Evolutionary conservation across 1,284 basidiomycete species (phyloP).

Genomic region (Tranzscheliella williamsii): DNA sequence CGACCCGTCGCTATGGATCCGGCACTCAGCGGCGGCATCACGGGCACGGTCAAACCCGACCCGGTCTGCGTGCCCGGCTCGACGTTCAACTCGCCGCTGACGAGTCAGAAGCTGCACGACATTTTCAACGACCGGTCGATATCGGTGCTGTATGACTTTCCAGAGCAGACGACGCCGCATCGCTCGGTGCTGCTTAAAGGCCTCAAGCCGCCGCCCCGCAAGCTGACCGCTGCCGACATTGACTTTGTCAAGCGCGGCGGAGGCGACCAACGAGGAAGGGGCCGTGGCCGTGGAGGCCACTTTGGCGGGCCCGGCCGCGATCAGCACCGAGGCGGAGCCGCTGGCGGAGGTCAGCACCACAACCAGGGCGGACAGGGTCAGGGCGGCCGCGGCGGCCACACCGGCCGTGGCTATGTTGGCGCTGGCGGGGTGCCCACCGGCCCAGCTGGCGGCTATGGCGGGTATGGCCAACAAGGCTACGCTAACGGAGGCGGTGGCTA

Average conservation of each 20-base stretch:
- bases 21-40: conserved; percentile 75
- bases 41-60: conserved; percentile 78
- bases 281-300: conserved; percentile 55
- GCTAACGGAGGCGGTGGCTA: conserved; percentile 16
- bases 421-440: background rate
- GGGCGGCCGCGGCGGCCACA: background rate
- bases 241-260: conserved; percentile 68
- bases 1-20: conserved; percentile 68
- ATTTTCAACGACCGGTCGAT: conserved; percentile 84
- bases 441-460: background rate
- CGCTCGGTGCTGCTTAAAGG: conserved; percentile 81
- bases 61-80: conserved; percentile 88
- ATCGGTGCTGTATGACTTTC: conserved; percentile 86
- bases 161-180: conserved; percentile 81
- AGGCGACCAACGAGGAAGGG: conserved; percentile 59
- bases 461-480: conserved; percentile 3
- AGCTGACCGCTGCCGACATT: conserved; percentile 75
- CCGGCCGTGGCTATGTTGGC: background rate
- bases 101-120: conserved; percentile 66
- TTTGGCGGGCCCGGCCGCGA: conserved; percentile 40
- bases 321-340: conserved; percentile 15
- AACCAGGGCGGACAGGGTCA: conserved; percentile 2
- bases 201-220: conserved; percentile 68
- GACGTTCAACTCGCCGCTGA: conserved; percentile 79
- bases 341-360: conserved; percentile 2